These are phyloP conservation scores for Albophoma yamanashiensis DNA, from an alignment of 2,329 filamentous ascomycete species.

Conservation along the genomic window DNA sequence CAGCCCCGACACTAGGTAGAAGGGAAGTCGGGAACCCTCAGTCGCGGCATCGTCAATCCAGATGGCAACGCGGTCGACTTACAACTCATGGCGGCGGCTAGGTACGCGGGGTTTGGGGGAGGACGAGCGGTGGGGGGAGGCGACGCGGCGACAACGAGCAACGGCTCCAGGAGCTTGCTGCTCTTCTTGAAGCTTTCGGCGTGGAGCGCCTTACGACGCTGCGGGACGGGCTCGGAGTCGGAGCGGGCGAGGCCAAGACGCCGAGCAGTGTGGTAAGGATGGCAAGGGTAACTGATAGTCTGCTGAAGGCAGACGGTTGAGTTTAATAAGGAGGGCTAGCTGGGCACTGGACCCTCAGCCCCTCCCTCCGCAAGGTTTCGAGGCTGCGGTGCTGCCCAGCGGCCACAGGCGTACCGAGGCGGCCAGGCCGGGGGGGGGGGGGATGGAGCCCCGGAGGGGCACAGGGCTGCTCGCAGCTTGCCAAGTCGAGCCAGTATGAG, in stretches of 20 bases:
- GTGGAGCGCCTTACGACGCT: neutral
- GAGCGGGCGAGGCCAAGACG: neutral
- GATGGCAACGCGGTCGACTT: slow-evolving; percentile 11
- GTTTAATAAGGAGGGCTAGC: neutral
- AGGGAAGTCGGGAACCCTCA: neutral
- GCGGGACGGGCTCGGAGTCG: neutral
- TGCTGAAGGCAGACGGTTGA: neutral
- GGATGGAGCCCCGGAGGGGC: neutral
- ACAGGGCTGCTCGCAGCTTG: neutral
- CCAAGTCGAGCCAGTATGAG: neutral
- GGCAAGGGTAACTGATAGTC: neutral
- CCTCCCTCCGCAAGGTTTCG: neutral
- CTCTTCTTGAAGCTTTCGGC: neutral
- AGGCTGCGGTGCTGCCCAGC: neutral
- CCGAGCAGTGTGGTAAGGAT: neutral
- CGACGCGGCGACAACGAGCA: neutral
- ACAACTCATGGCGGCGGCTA: slow-evolving; percentile 20
- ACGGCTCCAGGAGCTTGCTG: neutral
- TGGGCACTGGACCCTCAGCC: neutral
- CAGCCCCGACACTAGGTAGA: neutral
- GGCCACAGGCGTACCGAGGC: neutral
- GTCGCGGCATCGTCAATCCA: neutral
- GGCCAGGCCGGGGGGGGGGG: neutral
- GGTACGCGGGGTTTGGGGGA: slow-evolving; percentile 7
- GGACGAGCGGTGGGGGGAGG: neutral